Evolutionary conservation across 73 alveolate species (phyloP), one percentile per base, ranked within the genome.

Genomic region (Paramecium caudatum): DNA sequence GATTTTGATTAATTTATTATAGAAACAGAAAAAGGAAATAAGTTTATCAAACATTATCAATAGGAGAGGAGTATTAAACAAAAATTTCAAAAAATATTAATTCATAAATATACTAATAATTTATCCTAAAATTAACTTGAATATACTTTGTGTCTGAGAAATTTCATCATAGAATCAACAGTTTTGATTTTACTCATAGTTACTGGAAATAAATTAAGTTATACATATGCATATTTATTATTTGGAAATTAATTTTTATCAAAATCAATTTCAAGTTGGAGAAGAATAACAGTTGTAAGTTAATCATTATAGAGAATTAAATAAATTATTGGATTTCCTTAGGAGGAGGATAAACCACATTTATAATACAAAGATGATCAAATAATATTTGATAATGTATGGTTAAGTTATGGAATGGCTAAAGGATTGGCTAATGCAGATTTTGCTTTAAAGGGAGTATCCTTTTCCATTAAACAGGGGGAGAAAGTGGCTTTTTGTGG

Each of bases 401-500:
- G 86, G 82, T 46, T 94, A 10, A 93, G 94, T 68, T 94, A 94
- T 55, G 90, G 91, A 46, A 30, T 55, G 17, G 82, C 92, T 12
- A 32, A 49, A 61, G 92, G 82, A 30, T 61, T 47, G 36, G 82
- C 62, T 23, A 33, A 36, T 23, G 90, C 61, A 9, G 93, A 86
- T 43, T 45, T 68, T 70, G 97, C 95, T 36, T 82, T 95, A 33
- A 93, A 91, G 34, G 90, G 90, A 32, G 82, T 95, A 15, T 37
- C 93, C 0, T 91, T 95, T 25, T 61, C 62, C 48, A 84, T 95
- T 21, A 34, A 80, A 10, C 15, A 82, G 5, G 95, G 95, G 21
- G 94, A 95, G 61, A 95, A 93, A 82, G 90, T 95, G 9, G 97
- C 96, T 25, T 93, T 95, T 69, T 93, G 97, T 87, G 98, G 98